These are phyloP conservation scores for Solanum rostratum DNA, from an alignment of 257 asterid species.

Conservation along the genomic window DNA sequence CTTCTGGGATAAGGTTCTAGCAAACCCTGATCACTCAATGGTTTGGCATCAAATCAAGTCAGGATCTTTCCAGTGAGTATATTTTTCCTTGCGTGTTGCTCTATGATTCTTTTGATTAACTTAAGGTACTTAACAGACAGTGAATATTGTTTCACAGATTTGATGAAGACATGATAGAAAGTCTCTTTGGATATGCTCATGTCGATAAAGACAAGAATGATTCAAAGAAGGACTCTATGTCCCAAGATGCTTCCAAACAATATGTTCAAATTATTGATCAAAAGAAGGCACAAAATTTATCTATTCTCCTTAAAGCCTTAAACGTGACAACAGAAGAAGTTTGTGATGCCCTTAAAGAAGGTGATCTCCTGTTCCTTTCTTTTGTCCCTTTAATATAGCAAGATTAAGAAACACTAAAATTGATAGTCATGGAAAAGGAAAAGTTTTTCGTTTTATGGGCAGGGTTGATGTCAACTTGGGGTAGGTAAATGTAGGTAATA, in stretches of 20 bases:
- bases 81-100: neutral
- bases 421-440: neutral
- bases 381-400: neutral
- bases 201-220: conserved; percentile 40
- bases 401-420: neutral
- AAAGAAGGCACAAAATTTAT: conserved; percentile 75
- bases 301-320: conserved; percentile 78
- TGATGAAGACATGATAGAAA: conserved; percentile 88
- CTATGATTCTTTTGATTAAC: neutral
- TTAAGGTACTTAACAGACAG: conserved; percentile 1
- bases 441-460: neutral
- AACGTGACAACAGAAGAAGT: conserved; percentile 87
- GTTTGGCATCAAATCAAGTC: conserved; percentile 95
- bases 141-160: conserved; percentile 39
- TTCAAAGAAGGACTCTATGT: conserved; percentile 28
- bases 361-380: conserved; percentile 18
- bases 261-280: conserved; percentile 61
- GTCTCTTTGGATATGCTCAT: conserved; percentile 66
- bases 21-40: conserved; percentile 85
- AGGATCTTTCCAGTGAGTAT: conserved; percentile 90
- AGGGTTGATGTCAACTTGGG: neutral
- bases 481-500: neutral
- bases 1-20: conserved; percentile 94
- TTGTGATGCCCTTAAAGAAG: conserved; percentile 83
- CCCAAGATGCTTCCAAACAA: conserved; percentile 34